phyloP scores from a whole-genome alignment of 2,329 filamentous ascomycete species.

The Zymoseptoria ardabiliae region DNA sequence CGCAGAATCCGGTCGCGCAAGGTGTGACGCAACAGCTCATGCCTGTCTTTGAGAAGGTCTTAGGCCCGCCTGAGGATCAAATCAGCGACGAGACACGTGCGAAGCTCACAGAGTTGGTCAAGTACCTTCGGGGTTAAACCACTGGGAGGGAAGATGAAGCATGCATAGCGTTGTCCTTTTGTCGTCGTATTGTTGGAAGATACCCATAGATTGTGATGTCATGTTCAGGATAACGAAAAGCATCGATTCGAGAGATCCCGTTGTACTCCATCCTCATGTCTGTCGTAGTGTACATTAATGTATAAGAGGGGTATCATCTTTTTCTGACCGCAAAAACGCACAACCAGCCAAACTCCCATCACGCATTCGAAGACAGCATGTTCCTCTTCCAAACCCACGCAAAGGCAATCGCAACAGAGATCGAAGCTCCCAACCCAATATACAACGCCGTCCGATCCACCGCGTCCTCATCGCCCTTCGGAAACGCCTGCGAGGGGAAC shows the following conservation, averaged over 20 bases:
- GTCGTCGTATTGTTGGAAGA: background rate
- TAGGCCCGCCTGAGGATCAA: conserved; percentile 66
- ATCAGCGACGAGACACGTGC: conserved; percentile 63
- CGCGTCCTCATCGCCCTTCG: conserved; percentile 76
- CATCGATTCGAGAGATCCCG: background rate
- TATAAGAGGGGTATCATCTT: too few species aligned
- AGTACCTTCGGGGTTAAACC: conserved; percentile 28
- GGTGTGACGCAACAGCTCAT: conserved; percentile 63
- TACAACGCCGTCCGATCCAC: conserved; percentile 80
- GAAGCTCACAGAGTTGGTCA: conserved; percentile 58
- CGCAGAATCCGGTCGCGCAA: conserved; percentile 61
- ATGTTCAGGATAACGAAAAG: background rate
- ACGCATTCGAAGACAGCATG: conserved; percentile 11
- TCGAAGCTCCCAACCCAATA: conserved; percentile 68
- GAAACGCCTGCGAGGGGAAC: conserved; percentile 80
- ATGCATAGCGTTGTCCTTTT: background rate
- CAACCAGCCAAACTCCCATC: background rate
- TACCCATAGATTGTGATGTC: background rate
- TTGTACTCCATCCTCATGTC: too few species aligned
- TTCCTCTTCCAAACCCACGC: conserved; percentile 53
- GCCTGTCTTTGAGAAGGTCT: conserved; percentile 64
- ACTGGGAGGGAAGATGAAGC: background rate
- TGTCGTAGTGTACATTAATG: too few species aligned
- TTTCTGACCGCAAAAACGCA: background rate
- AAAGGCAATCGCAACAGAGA: conserved; percentile 52